Evolutionary conservation across 2,329 filamentous ascomycete genomes (phyloP).

Genomic region (Claviceps arundinis): DNA sequence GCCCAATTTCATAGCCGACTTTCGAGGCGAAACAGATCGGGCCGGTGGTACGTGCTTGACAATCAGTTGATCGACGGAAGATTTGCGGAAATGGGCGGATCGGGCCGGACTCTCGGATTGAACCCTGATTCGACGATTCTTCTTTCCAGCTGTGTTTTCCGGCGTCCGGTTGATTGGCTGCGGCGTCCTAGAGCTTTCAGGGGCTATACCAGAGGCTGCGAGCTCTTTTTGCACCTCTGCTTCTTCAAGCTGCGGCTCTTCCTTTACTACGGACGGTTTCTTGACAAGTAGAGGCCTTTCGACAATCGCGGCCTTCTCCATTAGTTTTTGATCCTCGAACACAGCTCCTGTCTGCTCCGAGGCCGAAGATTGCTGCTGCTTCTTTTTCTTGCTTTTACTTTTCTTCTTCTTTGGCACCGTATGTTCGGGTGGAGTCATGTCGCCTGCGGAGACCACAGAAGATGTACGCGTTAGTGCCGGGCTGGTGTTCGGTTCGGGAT

Average conservation of each 20-base stretch:
- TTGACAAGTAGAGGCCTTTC: constrained; percentile 14
- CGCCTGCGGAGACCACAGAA: not conserved
- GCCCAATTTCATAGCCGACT: constrained; percentile 58
- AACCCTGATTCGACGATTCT: constrained; percentile 20
- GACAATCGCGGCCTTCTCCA: not conserved
- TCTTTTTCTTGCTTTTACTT: constrained; percentile 8
- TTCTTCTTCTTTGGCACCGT: constrained; percentile 5
- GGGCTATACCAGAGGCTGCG: constrained; percentile 20
- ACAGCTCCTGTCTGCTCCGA: not conserved
- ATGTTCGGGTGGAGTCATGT: not conserved
- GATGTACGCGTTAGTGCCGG: not conserved
- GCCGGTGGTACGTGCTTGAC: constrained; percentile 56
- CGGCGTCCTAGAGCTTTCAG: constrained; percentile 2
- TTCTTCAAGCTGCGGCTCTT: constrained; percentile 31
- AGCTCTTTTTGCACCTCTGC: constrained; percentile 11
- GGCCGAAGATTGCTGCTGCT: not conserved
- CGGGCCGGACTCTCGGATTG: constrained; percentile 50
- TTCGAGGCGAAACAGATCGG: constrained; percentile 61
- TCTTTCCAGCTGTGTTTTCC: constrained; percentile 6
- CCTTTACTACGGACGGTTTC: constrained; percentile 31
- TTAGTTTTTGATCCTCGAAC: not conserved
- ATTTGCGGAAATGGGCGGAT: constrained; percentile 51
- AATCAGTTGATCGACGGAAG: constrained; percentile 35
- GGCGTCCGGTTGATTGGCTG: not conserved
- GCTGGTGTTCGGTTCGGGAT: not conserved